These are phyloP conservation scores for Pouteria campechiana DNA, from an alignment of 179 eudicot species.

Conservation along the genomic window DNA sequence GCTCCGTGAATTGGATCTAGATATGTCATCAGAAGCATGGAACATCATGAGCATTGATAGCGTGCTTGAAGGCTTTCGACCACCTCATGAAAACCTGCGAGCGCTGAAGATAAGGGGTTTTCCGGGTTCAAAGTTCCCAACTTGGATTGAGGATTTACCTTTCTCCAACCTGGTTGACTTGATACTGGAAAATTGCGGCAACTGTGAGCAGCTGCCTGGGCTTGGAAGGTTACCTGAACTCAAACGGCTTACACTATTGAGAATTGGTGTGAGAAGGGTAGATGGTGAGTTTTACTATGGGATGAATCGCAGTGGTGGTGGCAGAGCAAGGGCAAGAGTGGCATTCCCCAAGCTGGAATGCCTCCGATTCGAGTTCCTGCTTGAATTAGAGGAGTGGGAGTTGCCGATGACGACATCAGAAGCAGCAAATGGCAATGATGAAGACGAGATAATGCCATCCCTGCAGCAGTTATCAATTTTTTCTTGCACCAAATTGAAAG, in stretches of 20 bases:
- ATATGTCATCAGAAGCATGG: slow-evolving; percentile 3
- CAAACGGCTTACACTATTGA: slow-evolving; percentile 7
- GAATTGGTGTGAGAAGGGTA: slow-evolving; percentile 6
- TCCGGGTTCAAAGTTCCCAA: slow-evolving; percentile 9
- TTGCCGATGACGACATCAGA: neutral
- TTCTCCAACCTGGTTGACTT: slow-evolving; percentile 5
- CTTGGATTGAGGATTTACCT: slow-evolving; percentile 13
- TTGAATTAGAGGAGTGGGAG: slow-evolving; percentile 10
- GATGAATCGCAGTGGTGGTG: neutral
- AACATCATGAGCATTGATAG: neutral
- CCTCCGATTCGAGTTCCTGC: slow-evolving; percentile 10
- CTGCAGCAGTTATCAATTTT: slow-evolving; percentile 9
- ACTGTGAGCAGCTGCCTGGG: slow-evolving; percentile 10
- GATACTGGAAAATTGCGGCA: slow-evolving; percentile 4
- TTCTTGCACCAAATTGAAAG: slow-evolving; percentile 6
- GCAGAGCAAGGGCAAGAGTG: neutral
- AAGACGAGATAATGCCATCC: slow-evolving; percentile 11
- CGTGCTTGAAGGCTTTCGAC: slow-evolving; percentile 15
- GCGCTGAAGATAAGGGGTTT: slow-evolving; percentile 7
- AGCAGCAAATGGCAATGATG: too few relatives aligned
- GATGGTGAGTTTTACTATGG: slow-evolving; percentile 10
- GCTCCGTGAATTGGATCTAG: slow-evolving; percentile 3
- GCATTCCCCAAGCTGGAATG: slow-evolving; percentile 18
- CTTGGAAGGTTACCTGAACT: slow-evolving; percentile 15
- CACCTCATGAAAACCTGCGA: slow-evolving; percentile 4